Evolutionary conservation across 2,329 filamentous ascomycete genomes (phyloP).

Genomic region (Helicocarpus griseus): DNA sequence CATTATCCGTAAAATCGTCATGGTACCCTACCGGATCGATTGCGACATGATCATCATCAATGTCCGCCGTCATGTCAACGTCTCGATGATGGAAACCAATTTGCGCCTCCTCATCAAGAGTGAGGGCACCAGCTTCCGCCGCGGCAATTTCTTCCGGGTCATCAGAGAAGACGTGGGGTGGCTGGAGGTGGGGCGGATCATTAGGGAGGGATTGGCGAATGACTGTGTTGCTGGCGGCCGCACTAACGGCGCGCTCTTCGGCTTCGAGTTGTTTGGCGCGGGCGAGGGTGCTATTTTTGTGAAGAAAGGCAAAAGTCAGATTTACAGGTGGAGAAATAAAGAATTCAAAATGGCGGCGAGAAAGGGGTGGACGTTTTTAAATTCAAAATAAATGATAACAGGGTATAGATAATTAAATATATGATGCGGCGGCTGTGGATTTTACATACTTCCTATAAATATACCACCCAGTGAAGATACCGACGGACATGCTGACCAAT

Average conservation of each 20-base stretch:
- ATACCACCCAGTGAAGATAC: conserved; percentile 66
- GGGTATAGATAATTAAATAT: not conserved
- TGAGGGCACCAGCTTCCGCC: conserved; percentile 30
- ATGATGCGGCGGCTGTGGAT: not conserved
- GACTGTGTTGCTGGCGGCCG: conserved; percentile 9
- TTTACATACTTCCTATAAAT: conserved; percentile 60
- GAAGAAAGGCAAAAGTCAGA: not conserved
- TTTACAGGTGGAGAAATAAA: not conserved
- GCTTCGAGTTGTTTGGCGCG: conserved; percentile 41
- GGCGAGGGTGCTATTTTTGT: conserved; percentile 32
- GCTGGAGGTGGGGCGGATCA: conserved; percentile 9
- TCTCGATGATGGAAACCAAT: conserved; percentile 33
- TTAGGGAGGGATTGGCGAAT: conserved; percentile 24
- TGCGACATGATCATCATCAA: conserved; percentile 38
- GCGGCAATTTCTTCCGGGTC: conserved; percentile 32
- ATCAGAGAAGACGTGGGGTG: conserved; percentile 20
- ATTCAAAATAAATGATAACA: not conserved
- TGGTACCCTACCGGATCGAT: conserved; percentile 35
- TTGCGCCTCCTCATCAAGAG: conserved; percentile 35
- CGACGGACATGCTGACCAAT: conserved; percentile 58
- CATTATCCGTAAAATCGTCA: conserved; percentile 45
- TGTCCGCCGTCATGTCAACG: conserved; percentile 30
- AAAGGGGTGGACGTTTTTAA: too few species aligned
- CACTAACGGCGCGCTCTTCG: conserved; percentile 28
- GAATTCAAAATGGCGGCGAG: not conserved